Base-by-base conservation (phyloP, 306 rosid species). In the Cucurbita ficifolia region DNA sequence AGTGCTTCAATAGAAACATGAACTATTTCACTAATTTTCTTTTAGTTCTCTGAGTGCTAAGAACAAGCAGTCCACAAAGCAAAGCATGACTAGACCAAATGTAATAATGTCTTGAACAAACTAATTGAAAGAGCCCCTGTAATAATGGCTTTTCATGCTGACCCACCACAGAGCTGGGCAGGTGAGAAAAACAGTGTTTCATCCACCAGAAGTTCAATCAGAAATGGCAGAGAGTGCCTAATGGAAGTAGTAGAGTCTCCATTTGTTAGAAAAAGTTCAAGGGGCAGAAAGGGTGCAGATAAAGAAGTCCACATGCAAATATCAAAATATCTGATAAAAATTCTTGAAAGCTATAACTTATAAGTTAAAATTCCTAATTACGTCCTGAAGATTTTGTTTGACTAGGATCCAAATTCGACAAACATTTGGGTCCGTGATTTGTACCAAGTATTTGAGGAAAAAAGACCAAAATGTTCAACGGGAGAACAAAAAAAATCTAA, bases 1-100 rank as follows among this genome's bases (percentile, higher is more conserved):
- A 70, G 58, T 17, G 58, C 43, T 70, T 68, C 45, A 29, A 61
- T 10, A 24, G 43, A 24, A 29, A 40, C 42, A 49, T 55, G 29
- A 49, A 70, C 59, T 55, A 50, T 70, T 17, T 49, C 81, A 77
- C 10, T 76, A 65, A 65, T 57, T 72, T 14, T 75, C 59, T 70
- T 46, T 58, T 69, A 63, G 53, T 57, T 54, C 49, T 57, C 67
- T 45, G 29, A 87, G 86, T 76, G 87, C 76, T 76, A 70, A 69
- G 38, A 78, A 42, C 48, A 72, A 57, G 51, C 14, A 77, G 74
- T 12, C 79, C 77, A 82, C 79, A 82, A 72, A 81, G 75, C 9
- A 14, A 38, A 79, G 75, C 81, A 64, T 50, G 60, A 78, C 38
- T 53, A 69, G 75, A 56, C 56, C 73, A 67, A 81, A 38, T 49